Percentiles rank a stretch among this genome's conserved stretches.
phyloP scores from a whole-genome alignment of 2,329 filamentous ascomycete species.

The Trichophyton schoenleinii region DNA sequence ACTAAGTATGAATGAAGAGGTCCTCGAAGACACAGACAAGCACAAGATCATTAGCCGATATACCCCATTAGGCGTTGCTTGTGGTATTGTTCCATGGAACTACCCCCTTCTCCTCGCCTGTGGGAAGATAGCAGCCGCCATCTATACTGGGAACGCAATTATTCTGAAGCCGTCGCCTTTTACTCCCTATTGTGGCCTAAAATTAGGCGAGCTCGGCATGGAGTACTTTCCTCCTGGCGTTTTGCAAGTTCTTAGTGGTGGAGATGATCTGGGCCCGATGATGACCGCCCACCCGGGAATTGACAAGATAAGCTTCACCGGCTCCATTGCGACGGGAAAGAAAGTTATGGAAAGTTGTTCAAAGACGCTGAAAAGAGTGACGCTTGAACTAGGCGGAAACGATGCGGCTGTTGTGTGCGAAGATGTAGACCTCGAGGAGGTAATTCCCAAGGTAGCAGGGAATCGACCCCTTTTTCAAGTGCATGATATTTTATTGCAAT shows the following conservation, averaged over 20 bases:
- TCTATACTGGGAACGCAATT: conserved; percentile 45
- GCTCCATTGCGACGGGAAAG: conserved; percentile 49
- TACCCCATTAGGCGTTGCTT: conserved; percentile 18
- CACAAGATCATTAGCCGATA: conserved; percentile 5
- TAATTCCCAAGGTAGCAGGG: conserved; percentile 29
- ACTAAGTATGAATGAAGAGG: conserved; percentile 29
- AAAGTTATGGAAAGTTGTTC: conserved; percentile 46
- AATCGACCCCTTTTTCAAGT: neutral
- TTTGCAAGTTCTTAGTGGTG: conserved; percentile 49
- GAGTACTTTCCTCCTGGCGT: conserved; percentile 50
- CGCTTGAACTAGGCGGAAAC: conserved; percentile 51
- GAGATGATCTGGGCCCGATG: conserved; percentile 48
- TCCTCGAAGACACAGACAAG: conserved; percentile 33
- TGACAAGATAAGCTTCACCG: conserved; percentile 53
- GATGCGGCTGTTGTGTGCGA: conserved; percentile 48
- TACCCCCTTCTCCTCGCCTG: conserved; percentile 25
- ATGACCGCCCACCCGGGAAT: conserved; percentile 48
- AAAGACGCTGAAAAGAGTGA: conserved; percentile 48
- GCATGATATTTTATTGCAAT: neutral
- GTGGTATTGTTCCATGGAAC: conserved; percentile 43
- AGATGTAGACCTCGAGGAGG: conserved; percentile 44
- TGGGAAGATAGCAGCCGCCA: conserved; percentile 44
- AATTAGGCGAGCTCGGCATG: conserved; percentile 47
- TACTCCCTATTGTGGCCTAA: conserved; percentile 35
- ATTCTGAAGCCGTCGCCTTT: conserved; percentile 43